Percentiles rank a stretch among this genome's conserved stretches.
Evolutionary conservation across 2,329 filamentous ascomycete genomes (phyloP).

Genomic region (Albifimbria verrucaria): DNA sequence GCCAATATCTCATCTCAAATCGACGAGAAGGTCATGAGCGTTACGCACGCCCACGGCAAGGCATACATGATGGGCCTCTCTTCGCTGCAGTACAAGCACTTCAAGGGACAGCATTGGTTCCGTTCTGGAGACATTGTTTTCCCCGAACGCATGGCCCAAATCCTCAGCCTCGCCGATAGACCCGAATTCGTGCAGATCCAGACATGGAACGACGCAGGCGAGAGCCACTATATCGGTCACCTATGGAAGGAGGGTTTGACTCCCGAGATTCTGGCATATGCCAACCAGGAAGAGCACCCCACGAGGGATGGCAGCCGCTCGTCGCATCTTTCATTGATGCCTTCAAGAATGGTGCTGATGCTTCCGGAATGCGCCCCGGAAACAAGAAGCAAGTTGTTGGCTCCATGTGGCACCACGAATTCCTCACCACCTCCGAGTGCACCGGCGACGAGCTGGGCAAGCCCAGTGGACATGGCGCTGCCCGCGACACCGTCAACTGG

Average conservation of each 20-base stretch:
- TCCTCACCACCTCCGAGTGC: neutral
- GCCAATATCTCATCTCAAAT: neutral
- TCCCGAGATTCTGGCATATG: slow-evolving; percentile 8
- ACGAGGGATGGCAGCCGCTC: slow-evolving; percentile 12
- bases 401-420: slow-evolving; percentile 12
- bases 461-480: neutral
- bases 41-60: neutral
- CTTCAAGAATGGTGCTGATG: slow-evolving; percentile 7
- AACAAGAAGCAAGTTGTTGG: slow-evolving; percentile 3
- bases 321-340: slow-evolving; percentile 11
- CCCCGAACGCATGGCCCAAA: neutral
- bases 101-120: neutral
- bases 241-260: slow-evolving; percentile 7
- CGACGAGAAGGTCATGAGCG: neutral
- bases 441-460: neutral
- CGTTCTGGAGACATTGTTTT: neutral
- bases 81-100: neutral
- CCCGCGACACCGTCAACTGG: neutral
- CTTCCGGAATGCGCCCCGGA: slow-evolving; percentile 7
- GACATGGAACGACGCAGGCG: neutral
- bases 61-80: neutral
- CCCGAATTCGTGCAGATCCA: neutral
- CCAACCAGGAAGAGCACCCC: slow-evolving; percentile 7
- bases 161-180: neutral
- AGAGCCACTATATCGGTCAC: neutral